Evolutionary conservation across 495 filamentous ascomycete genomes (phyloP).

Genomic region (Sphaerosporella brunnea): DNA sequence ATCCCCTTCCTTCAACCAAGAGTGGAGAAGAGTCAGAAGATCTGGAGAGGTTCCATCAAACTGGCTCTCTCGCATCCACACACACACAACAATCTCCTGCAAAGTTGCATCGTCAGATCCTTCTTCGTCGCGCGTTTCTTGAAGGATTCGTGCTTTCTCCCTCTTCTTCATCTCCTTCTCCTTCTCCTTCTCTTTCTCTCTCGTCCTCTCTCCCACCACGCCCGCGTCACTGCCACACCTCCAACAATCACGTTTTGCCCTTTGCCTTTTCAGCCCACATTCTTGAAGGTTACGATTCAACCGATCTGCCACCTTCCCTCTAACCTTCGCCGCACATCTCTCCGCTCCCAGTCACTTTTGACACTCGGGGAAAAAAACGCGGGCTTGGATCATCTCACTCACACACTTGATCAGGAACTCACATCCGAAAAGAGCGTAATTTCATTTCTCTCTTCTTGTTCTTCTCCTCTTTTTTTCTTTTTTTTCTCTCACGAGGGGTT

Average conservation of each 20-base stretch:
- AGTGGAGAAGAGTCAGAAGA: too few relatives aligned
- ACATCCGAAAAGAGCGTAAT: conserved; percentile 4
- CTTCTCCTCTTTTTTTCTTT: conserved; percentile 2
- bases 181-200: not conserved
- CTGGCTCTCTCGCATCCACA: too few relatives aligned
- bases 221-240: not conserved
- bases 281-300: conserved; percentile 6
- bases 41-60: too few relatives aligned
- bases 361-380: too few relatives aligned
- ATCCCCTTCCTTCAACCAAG: too few relatives aligned
- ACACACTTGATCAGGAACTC: not conserved
- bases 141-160: too few relatives aligned
- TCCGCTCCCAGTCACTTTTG: not conserved
- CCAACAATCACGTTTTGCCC: not conserved
- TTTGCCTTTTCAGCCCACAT: not conserved
- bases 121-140: too few relatives aligned
- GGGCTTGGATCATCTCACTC: too few relatives aligned
- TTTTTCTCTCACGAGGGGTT: not conserved
- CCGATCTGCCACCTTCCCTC: conserved; percentile 3
- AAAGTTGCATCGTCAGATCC: too few relatives aligned
- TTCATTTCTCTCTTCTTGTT: not conserved
- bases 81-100: too few relatives aligned
- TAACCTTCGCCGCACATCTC: not conserved
- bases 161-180: conserved; percentile 1
- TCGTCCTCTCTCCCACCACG: not conserved